These are phyloP conservation scores for Neolentinus lepideus DNA, from an alignment of 1,284 basidiomycete genomes.

Conservation along the genomic window DNA sequence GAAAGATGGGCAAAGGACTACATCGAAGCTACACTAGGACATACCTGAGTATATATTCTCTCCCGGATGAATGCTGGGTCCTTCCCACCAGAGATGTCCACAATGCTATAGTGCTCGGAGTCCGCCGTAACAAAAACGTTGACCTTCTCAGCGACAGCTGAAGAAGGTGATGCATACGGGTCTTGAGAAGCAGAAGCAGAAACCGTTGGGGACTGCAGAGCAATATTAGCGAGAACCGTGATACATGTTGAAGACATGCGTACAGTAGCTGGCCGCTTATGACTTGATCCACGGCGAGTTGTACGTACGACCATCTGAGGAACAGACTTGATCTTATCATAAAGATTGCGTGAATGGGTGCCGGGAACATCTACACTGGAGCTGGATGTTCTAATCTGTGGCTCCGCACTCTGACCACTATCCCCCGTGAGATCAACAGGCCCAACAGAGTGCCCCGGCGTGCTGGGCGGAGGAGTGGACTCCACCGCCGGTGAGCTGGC, in stretches of 20 bases:
- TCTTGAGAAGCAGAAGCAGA: conserved; percentile 21
- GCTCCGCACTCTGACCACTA: conserved; percentile 26
- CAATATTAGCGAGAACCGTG: conserved; percentile 12
- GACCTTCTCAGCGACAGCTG: conserved; percentile 32
- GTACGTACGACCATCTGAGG: conserved; percentile 10
- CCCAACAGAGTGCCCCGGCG: conserved; percentile 43
- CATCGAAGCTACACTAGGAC: conserved; percentile 10
- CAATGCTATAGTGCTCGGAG: conserved; percentile 72
- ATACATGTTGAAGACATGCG: conserved; percentile 14
- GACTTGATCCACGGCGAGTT: conserved; percentile 17
- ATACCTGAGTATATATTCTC: conserved; percentile 77
- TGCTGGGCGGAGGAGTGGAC: conserved; percentile 58
- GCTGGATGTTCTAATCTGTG: conserved; percentile 12
- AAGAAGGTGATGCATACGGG: conserved; percentile 12
- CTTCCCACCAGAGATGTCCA: conserved; percentile 70
- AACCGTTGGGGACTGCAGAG: conserved; percentile 38
- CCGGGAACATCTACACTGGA: conserved; percentile 7
- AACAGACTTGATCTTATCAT: conserved; percentile 18
- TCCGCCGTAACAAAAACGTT: conserved; percentile 76
- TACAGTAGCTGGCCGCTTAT: conserved; percentile 29
- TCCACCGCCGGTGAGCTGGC: conserved; percentile 54
- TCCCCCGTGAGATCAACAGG: conserved; percentile 35
- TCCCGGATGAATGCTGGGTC: conserved; percentile 75
- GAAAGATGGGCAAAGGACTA: not conserved
- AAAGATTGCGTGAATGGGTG: conserved; percentile 12